Conservation (phyloP, 2,329 filamentous ascomycete genomes). For the Arthrobotrys megalospora region DNA sequence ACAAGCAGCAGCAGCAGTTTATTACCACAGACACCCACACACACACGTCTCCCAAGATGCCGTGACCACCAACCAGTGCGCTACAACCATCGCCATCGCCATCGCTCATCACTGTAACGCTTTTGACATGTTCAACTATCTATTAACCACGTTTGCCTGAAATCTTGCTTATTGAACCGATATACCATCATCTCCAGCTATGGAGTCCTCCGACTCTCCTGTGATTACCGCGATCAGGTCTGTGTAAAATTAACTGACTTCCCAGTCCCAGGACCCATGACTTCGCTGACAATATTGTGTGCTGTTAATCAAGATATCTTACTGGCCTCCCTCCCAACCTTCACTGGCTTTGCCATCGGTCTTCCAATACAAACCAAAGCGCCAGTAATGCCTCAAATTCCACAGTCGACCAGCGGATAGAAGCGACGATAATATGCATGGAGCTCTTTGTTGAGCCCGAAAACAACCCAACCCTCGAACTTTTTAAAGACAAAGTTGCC, state of each 20-base stretch:
- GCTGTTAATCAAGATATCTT: conserved; percentile 42
- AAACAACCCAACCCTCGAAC: conserved; percentile 63
- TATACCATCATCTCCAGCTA: neutral
- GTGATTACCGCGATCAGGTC: conserved; percentile 54
- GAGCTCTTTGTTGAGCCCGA: conserved; percentile 63
- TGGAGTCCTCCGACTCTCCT: conserved; percentile 42
- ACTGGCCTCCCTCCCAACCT: conserved; percentile 63
- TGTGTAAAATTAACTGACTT: conserved; percentile 17
- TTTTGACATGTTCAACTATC: neutral
- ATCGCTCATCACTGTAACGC: neutral
- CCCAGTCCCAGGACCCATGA: neutral
- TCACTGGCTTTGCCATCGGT: conserved; percentile 64
- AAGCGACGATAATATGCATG: conserved; percentile 61
- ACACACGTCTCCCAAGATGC: conserved; percentile 12
- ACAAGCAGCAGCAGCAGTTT: neutral
- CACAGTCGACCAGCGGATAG: conserved; percentile 59
- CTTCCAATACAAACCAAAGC: conserved; percentile 42
- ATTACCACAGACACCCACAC: too few relatives aligned
- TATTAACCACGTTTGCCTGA: neutral
- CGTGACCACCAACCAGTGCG: neutral
- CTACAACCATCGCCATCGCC: neutral
- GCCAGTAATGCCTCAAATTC: conserved; percentile 24
- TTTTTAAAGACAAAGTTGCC: conserved; percentile 62
- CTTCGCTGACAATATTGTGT: neutral
- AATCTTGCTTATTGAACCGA: neutral